These are phyloP conservation scores for Boletellus sp. DNA, from an alignment of 1,284 basidiomycete genomes.

Conservation along the genomic window DNA sequence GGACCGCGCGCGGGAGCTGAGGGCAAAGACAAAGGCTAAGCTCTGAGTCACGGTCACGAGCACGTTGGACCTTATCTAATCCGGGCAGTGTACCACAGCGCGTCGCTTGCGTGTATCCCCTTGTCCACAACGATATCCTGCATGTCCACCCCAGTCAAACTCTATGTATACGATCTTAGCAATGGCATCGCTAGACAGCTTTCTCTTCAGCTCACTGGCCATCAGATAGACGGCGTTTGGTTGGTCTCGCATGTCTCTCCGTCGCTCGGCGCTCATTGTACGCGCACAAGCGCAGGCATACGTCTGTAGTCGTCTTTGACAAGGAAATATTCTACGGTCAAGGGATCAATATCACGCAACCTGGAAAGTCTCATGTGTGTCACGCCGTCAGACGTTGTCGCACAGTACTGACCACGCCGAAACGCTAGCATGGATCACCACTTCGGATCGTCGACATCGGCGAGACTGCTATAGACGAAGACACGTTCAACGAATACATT, in stretches of 20 bases:
- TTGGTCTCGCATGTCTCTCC: conserved; percentile 33
- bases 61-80: conserved; percentile 12
- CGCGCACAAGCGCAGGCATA: conserved; percentile 60
- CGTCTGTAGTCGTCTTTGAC: conserved; percentile 82
- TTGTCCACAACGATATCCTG: not conserved
- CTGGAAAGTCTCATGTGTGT: conserved; percentile 76
- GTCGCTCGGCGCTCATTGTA: conserved; percentile 5
- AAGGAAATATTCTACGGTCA: conserved; percentile 89
- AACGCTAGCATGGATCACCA: conserved; percentile 70
- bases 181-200: conserved; percentile 78
- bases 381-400: not conserved
- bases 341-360: conserved; percentile 66
- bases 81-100: not conserved
- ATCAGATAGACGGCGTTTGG: conserved; percentile 88
- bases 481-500: conserved; percentile 82
- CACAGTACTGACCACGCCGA: not conserved
- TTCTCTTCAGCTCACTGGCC: conserved; percentile 76
- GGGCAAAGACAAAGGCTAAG: conserved; percentile 18
- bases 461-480: conserved; percentile 77
- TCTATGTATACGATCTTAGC: conserved; percentile 91
- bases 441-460: conserved; percentile 78
- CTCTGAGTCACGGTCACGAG: conserved; percentile 13
- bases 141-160: conserved; percentile 48
- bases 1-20: conserved; percentile 44
- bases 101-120: conserved; percentile 13